phyloP scores from a whole-genome alignment of 2,329 filamentous ascomycete genomes.

The Cladophialophora chaetospira region DNA sequence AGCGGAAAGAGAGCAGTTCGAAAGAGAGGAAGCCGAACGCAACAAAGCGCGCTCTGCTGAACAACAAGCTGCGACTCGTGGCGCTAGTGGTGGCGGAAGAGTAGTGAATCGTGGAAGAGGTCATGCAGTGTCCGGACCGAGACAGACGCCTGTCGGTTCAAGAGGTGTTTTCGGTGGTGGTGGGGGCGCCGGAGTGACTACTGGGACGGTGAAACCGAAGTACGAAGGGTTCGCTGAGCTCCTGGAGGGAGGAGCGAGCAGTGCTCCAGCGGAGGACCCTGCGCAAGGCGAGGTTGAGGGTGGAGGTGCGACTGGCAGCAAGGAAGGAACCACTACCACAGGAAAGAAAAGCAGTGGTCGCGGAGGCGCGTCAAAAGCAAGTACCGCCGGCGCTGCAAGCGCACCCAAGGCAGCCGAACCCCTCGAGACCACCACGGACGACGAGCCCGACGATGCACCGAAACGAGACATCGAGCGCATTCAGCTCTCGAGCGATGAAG shows the following conservation, averaged over 20 bases:
- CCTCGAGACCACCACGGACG: slow-evolving; percentile 52
- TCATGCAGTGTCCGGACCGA: not conserved
- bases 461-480: slow-evolving; percentile 57
- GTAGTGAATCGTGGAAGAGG: slow-evolving; percentile 16
- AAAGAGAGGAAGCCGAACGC: slow-evolving; percentile 32
- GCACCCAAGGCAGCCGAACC: slow-evolving; percentile 35
- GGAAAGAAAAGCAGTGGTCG: slow-evolving; percentile 36
- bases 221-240: slow-evolving; percentile 36
- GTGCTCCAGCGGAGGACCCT: slow-evolving; percentile 25
- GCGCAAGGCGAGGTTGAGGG: slow-evolving; percentile 31
- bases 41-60: slow-evolving; percentile 25
- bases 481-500: slow-evolving; percentile 57
- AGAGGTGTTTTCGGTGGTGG: slow-evolving; percentile 32
- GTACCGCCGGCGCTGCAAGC: slow-evolving; percentile 20
- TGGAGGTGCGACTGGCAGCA: slow-evolving; percentile 37
- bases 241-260: slow-evolving; percentile 18
- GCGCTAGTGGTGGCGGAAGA: slow-evolving; percentile 18
- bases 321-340: no score
- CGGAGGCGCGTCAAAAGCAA: slow-evolving; percentile 8
- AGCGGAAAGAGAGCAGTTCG: slow-evolving; percentile 33
- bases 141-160: slow-evolving; percentile 6
- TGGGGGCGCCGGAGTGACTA: slow-evolving; percentile 9
- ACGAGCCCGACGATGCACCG: slow-evolving; percentile 51
- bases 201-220: slow-evolving; percentile 35
- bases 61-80: slow-evolving; percentile 14